Base-by-base conservation (phyloP, 345 rosid genomes). In the Viola odorata region DNA sequence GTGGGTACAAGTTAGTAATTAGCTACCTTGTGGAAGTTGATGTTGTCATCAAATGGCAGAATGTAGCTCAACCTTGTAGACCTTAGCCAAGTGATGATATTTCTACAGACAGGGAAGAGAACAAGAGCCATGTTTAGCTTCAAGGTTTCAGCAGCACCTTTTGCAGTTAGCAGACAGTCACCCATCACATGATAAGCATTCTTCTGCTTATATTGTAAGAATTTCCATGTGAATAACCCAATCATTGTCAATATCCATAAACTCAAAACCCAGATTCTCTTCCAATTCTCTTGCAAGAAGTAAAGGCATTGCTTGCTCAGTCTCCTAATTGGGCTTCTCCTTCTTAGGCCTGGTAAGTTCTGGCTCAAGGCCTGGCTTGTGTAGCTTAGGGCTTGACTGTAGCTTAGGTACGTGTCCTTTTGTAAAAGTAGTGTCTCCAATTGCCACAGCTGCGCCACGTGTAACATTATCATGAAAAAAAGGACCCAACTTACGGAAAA, bases 361-460 rank as follows among this genome's bases (percentile, higher is more conserved):
- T 94, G 99, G 82, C 99, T 94, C 69, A 94, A 66, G 55, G 97
- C 97, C 72, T 94, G 99, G 77, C 99, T 94, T 3, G 99, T 94
- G 75, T 94, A 90, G 76, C 99, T 94, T 15, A 94, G 74, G 38
- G 97, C 96, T 79, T 90, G 96, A 57, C 99, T 94, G 71, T 94
- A 90, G 80, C 82, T 94, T 12, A 88, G 75, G 73, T 90, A 94
- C 66, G 99, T 94, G 74, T 94, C 99, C 75, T 88, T 94, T 55
- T 94, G 99, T 50, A 94, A 77, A 59, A 94, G 96, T 57, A 94
- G 81, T 3, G 99, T 94, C 83, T 94, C 99, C 55, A 94, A 74
- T 79, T 94, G 99, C 99, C 99, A 90, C 63, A 94, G 86, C 99
- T 94, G 79, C 79, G 32, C 32, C 32, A 23, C 32, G 78, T 52